Evolutionary conservation across 1,139 yeast genomes (phyloP).

Genomic region (Diutina siamensis): DNA sequence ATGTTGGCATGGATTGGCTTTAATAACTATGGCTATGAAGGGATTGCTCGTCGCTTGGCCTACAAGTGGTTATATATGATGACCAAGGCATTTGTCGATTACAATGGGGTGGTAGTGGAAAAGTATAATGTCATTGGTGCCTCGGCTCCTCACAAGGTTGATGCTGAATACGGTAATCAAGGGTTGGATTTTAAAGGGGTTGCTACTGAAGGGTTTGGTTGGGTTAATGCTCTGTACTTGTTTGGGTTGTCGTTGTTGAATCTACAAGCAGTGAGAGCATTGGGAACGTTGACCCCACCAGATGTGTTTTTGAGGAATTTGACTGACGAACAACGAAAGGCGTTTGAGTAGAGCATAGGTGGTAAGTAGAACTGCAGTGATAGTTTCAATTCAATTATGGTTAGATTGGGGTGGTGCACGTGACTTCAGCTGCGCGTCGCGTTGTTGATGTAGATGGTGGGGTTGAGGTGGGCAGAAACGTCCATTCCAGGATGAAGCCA

Average conservation of each 20-base stretch:
- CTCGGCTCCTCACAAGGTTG: constrained; percentile 81
- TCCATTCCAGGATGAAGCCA: too few relatives aligned
- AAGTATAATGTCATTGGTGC: constrained; percentile 84
- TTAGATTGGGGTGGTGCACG: too few relatives aligned
- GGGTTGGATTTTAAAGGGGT: constrained; percentile 90
- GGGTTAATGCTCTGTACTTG: constrained; percentile 86
- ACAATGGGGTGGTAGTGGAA: constrained; percentile 91
- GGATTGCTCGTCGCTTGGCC: constrained; percentile 58
- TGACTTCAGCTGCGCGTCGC: too few relatives aligned
- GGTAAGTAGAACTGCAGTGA: too few relatives aligned
- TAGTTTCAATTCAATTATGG: too few relatives aligned
- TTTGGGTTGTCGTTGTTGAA: constrained; percentile 65
- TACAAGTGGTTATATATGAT: constrained; percentile 85
- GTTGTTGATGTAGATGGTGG: too few relatives aligned
- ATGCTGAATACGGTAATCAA: constrained; percentile 96
- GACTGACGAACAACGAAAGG: constrained; percentile 8
- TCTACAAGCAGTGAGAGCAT: constrained; percentile 59
- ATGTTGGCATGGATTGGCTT: constrained; percentile 90
- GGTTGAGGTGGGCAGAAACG: too few relatives aligned
- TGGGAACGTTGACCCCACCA: constrained; percentile 80
- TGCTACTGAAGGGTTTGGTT: constrained; percentile 93
- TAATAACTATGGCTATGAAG: constrained; percentile 56
- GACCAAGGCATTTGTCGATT: constrained; percentile 88
- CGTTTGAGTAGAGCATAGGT: background rate
- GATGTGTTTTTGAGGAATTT: constrained; percentile 48